Conservation (phyloP, 2,329 filamentous ascomycete genomes). For the Graphium sp. region DNA sequence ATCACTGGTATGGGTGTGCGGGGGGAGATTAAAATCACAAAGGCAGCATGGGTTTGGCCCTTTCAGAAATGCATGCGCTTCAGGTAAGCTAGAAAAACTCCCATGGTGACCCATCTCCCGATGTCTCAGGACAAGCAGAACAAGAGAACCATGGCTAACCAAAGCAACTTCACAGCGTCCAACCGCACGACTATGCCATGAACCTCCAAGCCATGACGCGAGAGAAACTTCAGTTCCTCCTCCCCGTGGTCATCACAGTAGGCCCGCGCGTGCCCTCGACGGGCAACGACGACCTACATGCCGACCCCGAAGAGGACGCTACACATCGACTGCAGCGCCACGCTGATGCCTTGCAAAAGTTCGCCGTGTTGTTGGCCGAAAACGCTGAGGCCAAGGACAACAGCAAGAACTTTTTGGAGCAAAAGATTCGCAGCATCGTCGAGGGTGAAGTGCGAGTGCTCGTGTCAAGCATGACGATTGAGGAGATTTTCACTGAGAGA, state of each 20-base stretch:
- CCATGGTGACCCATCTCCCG: not conserved
- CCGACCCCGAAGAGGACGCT: slow-evolving; percentile 6
- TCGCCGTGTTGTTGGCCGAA: slow-evolving; percentile 63
- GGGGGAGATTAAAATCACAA: slow-evolving; percentile 54
- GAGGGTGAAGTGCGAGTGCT: slow-evolving; percentile 75
- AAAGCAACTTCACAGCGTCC: slow-evolving; percentile 30
- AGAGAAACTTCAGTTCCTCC: slow-evolving; percentile 69
- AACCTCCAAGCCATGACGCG: slow-evolving; percentile 76
- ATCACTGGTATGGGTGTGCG: slow-evolving; percentile 65
- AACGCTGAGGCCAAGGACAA: slow-evolving; percentile 34
- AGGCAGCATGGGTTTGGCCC: slow-evolving; percentile 57
- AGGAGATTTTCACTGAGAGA: slow-evolving; percentile 68
- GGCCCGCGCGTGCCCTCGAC: slow-evolving; percentile 56
- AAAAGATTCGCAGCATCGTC: slow-evolving; percentile 80
- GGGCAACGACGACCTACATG: slow-evolving; percentile 20
- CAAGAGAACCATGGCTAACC: slow-evolving; percentile 5
- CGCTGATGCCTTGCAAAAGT: slow-evolving; percentile 57
- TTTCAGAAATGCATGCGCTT: slow-evolving; percentile 49
- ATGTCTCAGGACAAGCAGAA: no score
- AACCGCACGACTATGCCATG: slow-evolving; percentile 70
- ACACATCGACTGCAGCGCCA: slow-evolving; percentile 25
- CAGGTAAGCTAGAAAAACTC: slow-evolving; percentile 8
- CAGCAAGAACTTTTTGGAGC: slow-evolving; percentile 48
- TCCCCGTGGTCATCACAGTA: slow-evolving; percentile 75
- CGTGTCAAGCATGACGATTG: slow-evolving; percentile 82